These are phyloP conservation scores for Chlamydomonas reinhardtii DNA, from an alignment of 163 green algal species.

Conservation along the genomic window DNA sequence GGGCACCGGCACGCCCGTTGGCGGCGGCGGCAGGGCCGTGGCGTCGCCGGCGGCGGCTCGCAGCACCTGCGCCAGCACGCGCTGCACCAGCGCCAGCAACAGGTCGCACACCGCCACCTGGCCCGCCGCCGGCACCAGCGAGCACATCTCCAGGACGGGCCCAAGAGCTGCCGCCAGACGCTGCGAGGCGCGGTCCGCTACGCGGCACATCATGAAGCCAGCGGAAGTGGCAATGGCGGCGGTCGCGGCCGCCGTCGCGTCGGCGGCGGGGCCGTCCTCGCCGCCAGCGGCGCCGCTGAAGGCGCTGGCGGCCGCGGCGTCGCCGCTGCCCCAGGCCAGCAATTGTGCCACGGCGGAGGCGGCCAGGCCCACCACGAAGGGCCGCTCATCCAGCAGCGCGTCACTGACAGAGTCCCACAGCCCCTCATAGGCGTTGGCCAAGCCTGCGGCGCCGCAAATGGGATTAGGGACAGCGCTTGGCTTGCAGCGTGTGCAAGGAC, in stretches of 20 bases:
- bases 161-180: constrained; percentile 23
- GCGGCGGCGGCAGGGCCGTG: not conserved
- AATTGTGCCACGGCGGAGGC: constrained; percentile 18
- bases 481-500: too few relatives aligned
- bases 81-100: constrained; percentile 34
- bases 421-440: constrained; percentile 31
- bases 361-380: constrained; percentile 40
- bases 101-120: constrained; percentile 39
- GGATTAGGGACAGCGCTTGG: too few relatives aligned
- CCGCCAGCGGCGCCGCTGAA: constrained; percentile 7
- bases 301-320: not conserved
- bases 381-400: constrained; percentile 41
- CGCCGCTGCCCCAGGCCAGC: constrained; percentile 9
- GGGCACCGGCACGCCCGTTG: not conserved
- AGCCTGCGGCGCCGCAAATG: too few relatives aligned
- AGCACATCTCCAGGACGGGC: constrained; percentile 35
- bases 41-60: not conserved
- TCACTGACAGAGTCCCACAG: constrained; percentile 33
- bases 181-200: constrained; percentile 32
- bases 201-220: constrained; percentile 24
- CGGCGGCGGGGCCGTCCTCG: not conserved
- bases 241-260: not conserved
- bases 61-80: not conserved
- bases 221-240: not conserved
- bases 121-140: constrained; percentile 16